Evolutionary conservation across 1,284 basidiomycete species (phyloP), one percentile per base, ranked within the genome.

Genomic region (Malassezia dermatis): DNA sequence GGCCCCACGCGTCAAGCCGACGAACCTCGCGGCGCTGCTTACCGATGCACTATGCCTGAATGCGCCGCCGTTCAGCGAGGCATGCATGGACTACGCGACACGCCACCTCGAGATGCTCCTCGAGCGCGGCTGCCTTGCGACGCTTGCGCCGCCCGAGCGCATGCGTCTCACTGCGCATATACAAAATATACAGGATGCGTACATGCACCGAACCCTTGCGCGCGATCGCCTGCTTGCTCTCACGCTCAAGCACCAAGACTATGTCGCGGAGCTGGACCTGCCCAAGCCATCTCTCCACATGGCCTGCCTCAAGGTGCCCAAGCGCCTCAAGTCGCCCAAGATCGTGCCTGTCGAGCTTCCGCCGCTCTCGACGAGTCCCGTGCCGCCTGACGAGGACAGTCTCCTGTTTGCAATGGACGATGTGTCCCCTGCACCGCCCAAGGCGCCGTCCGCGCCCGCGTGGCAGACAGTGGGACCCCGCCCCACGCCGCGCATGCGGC

Each of bases 91-190:
- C 39, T 96, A 91, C 75, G 84, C 91, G 63, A 78, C 82, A 2
- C 81, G 82, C 55, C 90, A 88, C 69, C 80, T 95, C 78, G 94
- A 98, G 74, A 84, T 85, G 0, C 80, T 95, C 51, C 81, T 98
- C 21, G 89, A 95, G 71, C 80, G 79, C 27, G 81, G 82, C 4
- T 81, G 89, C 65, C 80, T 98, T 21, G 86, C 86, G 62, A 76
- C 78, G 46, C 80, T 95, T 44, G 79, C 85, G 3, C 73, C 78
- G 21, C 79, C 81, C 28, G 80, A 89, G 28, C 76, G 94, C 55
- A 81, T 81, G 42, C 81, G 84, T 51, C 80, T 98, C 3, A 80
- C 84, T 0, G 68, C 72, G 1, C 86, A 82, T 57, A 79, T 86
- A 3, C 79, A 80, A 24, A 58, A 73, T 7, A 79, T 81, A 44